Percentiles rank a stretch among this genome's conserved stretches.
These are phyloP conservation scores for Yarrowia bubula DNA, from an alignment of 805 yeast species.

Conservation along the genomic window DNA sequence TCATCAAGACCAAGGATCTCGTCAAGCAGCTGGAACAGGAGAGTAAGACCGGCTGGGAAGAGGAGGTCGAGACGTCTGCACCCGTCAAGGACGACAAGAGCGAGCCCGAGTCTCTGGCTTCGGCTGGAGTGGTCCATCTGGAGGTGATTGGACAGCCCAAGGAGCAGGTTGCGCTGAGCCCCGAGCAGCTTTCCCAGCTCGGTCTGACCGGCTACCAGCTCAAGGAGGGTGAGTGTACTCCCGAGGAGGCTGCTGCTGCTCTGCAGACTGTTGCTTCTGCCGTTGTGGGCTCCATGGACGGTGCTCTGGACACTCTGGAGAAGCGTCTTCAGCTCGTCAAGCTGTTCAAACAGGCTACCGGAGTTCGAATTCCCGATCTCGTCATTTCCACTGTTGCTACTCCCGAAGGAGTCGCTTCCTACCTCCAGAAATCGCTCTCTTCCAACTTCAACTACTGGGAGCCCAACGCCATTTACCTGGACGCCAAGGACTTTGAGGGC, in stretches of 20 bases:
- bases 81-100: neutral
- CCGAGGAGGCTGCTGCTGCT: neutral
- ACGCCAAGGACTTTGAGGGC: conserved; percentile 53
- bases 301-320: conserved; percentile 41
- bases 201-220: neutral
- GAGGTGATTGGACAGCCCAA: conserved; percentile 34
- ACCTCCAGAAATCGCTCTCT: conserved; percentile 42
- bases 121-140: conserved; percentile 27
- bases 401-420: conserved; percentile 43
- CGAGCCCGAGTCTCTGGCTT: neutral
- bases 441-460: conserved; percentile 56
- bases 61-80: neutral
- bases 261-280: neutral
- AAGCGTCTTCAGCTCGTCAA: conserved; percentile 52
- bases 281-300: conserved; percentile 6
- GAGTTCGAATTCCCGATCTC: conserved; percentile 55
- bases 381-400: conserved; percentile 46
- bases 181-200: neutral
- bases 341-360: conserved; percentile 48
- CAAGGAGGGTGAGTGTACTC: conserved; percentile 28
- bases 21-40: conserved; percentile 30
- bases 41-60: conserved; percentile 26
- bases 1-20: conserved; percentile 31
- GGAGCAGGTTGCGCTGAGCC: conserved; percentile 28
- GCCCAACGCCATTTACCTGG: conserved; percentile 71